phyloP scores from a whole-genome alignment of 208 protist genomes.

The Leishmania guyanensis region DNA sequence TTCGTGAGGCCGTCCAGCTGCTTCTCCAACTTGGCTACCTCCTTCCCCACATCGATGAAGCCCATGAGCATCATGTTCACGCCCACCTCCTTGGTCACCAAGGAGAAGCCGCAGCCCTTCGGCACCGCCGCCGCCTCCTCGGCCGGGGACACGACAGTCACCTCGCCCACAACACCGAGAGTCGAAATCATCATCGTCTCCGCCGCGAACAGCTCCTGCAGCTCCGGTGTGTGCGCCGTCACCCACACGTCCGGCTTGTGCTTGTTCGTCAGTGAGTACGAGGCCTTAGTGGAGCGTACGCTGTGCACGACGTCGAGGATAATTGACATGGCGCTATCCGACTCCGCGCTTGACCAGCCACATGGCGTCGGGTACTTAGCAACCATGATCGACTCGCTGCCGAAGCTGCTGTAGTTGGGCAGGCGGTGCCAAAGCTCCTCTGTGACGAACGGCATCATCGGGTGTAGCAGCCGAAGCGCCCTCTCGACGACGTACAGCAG shows the following conservation, averaged over 20 bases:
- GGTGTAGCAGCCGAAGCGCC: constrained; percentile 97
- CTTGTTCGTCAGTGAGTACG: constrained; percentile 91
- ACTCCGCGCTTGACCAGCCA: constrained; percentile 64
- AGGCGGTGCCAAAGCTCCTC: constrained; percentile 99
- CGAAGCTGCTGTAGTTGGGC: constrained; percentile 84
- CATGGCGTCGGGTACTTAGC: constrained; percentile 71
- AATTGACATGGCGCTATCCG: constrained; percentile 86
- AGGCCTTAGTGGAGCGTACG: constrained; percentile 89
- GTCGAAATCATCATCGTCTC: constrained; percentile 75
- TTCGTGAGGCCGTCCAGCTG: constrained; percentile 77
- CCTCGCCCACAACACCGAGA: constrained; percentile 80
- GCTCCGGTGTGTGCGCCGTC: constrained; percentile 46
- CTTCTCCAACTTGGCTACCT: constrained; percentile 88
- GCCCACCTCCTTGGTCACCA: constrained; percentile 83
- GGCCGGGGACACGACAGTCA: constrained; percentile 53
- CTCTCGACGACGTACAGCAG: constrained; percentile 93
- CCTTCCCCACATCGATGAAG: constrained; percentile 91
- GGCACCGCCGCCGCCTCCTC: constrained; percentile 60
- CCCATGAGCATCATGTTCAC: constrained; percentile 91
- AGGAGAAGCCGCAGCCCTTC: constrained; percentile 84
- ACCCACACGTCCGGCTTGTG: constrained; percentile 86
- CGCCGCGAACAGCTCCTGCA: constrained; percentile 42
- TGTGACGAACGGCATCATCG: constrained; percentile 99
- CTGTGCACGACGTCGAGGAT: constrained; percentile 86
- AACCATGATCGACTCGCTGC: constrained; percentile 87